Evolutionary conservation across 2,329 filamentous ascomycete species (phyloP).

Genomic region (Fusarium xylarioides): DNA sequence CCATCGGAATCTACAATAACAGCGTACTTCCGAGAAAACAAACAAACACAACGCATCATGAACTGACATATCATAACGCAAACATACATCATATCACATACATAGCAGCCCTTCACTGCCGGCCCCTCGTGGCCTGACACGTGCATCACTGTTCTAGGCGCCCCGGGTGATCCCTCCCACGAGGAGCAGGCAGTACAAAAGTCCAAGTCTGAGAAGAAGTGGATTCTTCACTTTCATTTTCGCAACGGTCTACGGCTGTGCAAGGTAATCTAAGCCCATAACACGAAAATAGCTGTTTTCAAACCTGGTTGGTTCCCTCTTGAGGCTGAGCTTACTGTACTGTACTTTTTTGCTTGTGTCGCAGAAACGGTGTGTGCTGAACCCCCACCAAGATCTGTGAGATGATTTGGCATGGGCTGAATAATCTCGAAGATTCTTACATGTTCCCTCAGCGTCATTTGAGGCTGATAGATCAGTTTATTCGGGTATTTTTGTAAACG

Average conservation of each 20-base stretch:
- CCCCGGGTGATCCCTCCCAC: slow-evolving; percentile 23
- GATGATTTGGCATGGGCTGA: slow-evolving; percentile 3
- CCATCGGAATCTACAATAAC: neutral
- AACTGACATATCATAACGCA: neutral
- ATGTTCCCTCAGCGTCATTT: neutral
- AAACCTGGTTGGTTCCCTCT: slow-evolving; percentile 27
- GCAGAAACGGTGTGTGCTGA: neutral
- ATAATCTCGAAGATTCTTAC: slow-evolving; percentile 23
- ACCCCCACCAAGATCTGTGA: slow-evolving; percentile 6
- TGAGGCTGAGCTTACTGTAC: neutral
- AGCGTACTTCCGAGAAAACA: neutral
- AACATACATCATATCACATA: neutral
- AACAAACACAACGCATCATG: neutral
- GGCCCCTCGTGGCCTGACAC: slow-evolving; percentile 46
- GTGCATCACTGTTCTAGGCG: slow-evolving; percentile 42
- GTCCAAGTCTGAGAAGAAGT: neutral
- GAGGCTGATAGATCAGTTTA: slow-evolving; percentile 1
- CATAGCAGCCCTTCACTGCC: slow-evolving; percentile 17
- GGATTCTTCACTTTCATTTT: neutral
- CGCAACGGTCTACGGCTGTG: slow-evolving; percentile 18
- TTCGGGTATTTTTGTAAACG: neutral
- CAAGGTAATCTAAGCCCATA: slow-evolving; percentile 1
- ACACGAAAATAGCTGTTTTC: slow-evolving; percentile 12
- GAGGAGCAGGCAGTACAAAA: neutral
- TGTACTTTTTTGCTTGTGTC: neutral